Conservation (phyloP, 139 green algal species). For the Volvox africanus region DNA sequence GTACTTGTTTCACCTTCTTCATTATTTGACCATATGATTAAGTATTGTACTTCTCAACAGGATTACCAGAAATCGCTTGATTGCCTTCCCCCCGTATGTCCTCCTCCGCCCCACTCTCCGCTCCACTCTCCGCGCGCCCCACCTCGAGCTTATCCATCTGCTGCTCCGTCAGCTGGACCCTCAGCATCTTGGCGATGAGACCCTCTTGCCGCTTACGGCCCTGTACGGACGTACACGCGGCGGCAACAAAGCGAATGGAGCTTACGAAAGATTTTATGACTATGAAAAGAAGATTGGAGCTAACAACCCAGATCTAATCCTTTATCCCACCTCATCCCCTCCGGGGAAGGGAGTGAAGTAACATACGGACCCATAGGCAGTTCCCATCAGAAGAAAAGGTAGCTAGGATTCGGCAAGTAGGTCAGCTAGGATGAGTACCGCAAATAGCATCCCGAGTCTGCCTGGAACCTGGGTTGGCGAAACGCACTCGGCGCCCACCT, state of each 20-base stretch:
- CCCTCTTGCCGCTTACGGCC: slow-evolving; percentile 64
- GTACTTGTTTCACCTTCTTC: no score
- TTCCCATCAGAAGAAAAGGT: background rate
- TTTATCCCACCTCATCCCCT: background rate
- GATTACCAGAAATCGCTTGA: background rate
- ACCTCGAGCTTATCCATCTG: slow-evolving; percentile 50
- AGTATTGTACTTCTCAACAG: no score
- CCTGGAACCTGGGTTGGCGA: no score
- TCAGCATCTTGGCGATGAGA: slow-evolving; percentile 61
- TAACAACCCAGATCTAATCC: background rate
- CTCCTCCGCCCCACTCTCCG: no score
- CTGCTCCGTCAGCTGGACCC: slow-evolving; percentile 29
- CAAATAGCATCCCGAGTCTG: no score
- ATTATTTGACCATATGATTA: no score
- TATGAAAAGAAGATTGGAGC: background rate
- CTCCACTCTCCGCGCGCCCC: background rate
- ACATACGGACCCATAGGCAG: no score
- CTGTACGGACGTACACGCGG: slow-evolving; percentile 10
- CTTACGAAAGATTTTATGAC: background rate
- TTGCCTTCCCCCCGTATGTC: background rate
- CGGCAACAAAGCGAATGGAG: background rate
- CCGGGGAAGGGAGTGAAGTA: background rate
- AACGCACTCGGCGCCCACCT: background rate
- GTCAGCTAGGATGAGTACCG: no score
- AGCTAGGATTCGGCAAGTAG: background rate